Evolutionary conservation across 1,284 basidiomycete species (phyloP).

Genomic region (Rhodofomes roseus): DNA sequence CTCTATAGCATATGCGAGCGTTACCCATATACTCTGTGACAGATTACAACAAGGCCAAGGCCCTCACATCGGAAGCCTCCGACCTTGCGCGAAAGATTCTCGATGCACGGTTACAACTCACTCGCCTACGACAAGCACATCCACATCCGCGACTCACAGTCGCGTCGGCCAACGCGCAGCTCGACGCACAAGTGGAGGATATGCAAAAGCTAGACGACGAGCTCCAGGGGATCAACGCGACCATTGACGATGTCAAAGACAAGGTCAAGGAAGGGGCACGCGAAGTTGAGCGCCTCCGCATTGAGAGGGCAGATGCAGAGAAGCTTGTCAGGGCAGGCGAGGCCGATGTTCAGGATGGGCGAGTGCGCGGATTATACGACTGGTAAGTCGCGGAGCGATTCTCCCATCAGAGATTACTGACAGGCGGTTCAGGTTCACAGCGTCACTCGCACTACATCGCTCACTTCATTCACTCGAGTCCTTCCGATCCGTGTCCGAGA

Average conservation of each 20-base stretch:
- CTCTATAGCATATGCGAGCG: not conserved
- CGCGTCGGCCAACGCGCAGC: conserved; percentile 62
- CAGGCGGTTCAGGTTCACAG: conserved; percentile 56
- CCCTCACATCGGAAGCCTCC: conserved; percentile 51
- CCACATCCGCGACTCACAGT: conserved; percentile 77
- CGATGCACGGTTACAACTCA: conserved; percentile 74
- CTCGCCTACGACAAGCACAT: conserved; percentile 73
- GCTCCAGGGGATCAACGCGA: conserved; percentile 37
- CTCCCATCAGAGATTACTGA: not conserved
- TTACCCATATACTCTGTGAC: not conserved
- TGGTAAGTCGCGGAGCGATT: conserved; percentile 42
- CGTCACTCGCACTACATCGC: conserved; percentile 61
- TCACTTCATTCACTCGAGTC: conserved; percentile 58
- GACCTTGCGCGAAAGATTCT: conserved; percentile 70
- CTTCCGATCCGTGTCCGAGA: conserved; percentile 59
- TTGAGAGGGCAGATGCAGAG: conserved; percentile 68
- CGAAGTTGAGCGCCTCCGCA: conserved; percentile 60
- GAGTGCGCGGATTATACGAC: conserved; percentile 61
- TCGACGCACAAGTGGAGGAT: conserved; percentile 66
- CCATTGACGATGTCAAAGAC: conserved; percentile 52
- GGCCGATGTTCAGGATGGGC: conserved; percentile 63
- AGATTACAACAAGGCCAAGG: conserved; percentile 60
- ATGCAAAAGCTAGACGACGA: conserved; percentile 72
- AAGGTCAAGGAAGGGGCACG: conserved; percentile 52
- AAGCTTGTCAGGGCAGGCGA: conserved; percentile 57